Evolutionary conservation across 257 asterid genomes (phyloP).

Genomic region (Solanum clarkiae): DNA sequence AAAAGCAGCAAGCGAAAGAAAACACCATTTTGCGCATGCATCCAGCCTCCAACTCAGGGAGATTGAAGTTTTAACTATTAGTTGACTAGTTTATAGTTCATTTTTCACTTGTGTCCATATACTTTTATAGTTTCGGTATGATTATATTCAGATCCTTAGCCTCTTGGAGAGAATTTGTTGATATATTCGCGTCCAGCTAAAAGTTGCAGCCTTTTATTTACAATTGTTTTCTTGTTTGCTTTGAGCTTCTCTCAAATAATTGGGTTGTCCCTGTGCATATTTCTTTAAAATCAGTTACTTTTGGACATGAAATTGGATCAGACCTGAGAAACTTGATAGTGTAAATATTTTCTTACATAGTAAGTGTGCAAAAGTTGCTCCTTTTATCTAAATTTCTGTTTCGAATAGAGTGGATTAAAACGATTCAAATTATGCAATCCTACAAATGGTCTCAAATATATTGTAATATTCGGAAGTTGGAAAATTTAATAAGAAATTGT

Average conservation of each 20-base stretch:
- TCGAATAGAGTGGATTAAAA: neutral
- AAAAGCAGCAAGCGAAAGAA: slow-evolving; percentile 22
- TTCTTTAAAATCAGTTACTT: neutral
- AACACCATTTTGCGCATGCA: slow-evolving; percentile 26
- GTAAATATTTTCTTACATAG: neutral
- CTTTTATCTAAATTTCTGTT: neutral
- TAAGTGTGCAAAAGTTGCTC: neutral
- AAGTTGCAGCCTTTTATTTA: neutral
- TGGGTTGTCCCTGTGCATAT: neutral
- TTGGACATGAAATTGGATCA: neutral
- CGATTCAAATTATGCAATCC: neutral
- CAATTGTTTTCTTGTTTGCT: neutral
- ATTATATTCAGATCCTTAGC: neutral
- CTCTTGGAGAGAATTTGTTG: neutral
- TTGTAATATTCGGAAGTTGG: neutral
- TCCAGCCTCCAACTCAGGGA: slow-evolving; percentile 29
- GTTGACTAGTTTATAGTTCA: neutral
- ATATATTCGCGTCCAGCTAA: slow-evolving; percentile 2
- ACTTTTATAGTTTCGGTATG: neutral
- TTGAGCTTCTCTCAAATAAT: neutral
- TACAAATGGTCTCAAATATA: neutral
- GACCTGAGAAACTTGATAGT: neutral
- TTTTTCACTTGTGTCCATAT: neutral
- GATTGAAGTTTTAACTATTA: slow-evolving; percentile 7
- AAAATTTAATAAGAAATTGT: too few relatives aligned